Base-by-base conservation (phyloP, 225 moss, liverwort and hornwort genomes). In the Asterella californica region DNA sequence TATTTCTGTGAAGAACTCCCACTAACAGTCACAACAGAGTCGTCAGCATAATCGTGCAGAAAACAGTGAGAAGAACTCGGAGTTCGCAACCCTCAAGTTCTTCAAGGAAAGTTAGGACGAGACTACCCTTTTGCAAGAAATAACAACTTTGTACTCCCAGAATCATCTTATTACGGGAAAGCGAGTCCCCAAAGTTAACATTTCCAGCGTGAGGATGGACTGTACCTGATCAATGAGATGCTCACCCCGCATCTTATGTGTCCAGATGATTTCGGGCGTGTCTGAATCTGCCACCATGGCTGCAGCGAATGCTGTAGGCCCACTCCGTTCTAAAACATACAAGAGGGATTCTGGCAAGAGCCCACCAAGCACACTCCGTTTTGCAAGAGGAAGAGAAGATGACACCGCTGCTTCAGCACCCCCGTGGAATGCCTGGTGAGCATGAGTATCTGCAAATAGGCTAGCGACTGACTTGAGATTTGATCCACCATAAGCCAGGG, bases 321-420 rank as follows among this genome's bases (percentile, higher is more conserved):
- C 95, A 89, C 90, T 91, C 84, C 95, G 89, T 88, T 95, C 95
- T 38, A 95, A 79, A 24, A 95, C 95, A 74, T 95, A 95, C 66
- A 95, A 82, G 59, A 95, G 86, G 77, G 93, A 93, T 80, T 95
- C 95, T 24, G 95, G 95, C 81, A 95, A 87, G 50, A 95, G 86
- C 1, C 95, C 95, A 50, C 95, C 95, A 72, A 95, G 76, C 6
- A 95, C 88, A 86, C 95, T 95, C 57, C 91, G 88, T 81, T 95
- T 95, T n/a, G 95, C 95, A 60, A 95, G 87, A 62, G 95, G 93
- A 78, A 95, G 93, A 66, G 95, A 95, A 72, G 93, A 95, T 64
- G 95, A 88, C 29, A 95, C 93, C 78, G 95, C 95, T 46, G 95
- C 95, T 84, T 95, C 95, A 72, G 95, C 95, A 85, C 95, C 95